Percentiles rank a stretch among this genome's conserved stretches.
These are phyloP conservation scores for Phytophthora sp. DNA, from an alignment of 352 stramenopile genomes.

Conservation along the genomic window DNA sequence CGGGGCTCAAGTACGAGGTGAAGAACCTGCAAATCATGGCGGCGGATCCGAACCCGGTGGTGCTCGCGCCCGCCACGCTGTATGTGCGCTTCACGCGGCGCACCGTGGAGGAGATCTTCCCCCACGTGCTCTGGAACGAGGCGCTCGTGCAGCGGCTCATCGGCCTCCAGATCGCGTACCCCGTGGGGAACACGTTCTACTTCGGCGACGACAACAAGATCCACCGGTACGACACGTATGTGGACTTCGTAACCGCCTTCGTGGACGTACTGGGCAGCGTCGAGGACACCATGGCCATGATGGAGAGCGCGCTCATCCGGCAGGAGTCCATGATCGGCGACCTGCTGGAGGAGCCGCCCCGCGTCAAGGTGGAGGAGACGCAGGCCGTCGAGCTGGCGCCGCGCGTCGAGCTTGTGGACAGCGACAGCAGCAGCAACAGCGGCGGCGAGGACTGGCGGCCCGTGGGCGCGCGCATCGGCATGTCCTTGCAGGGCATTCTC, in stretches of 20 bases:
- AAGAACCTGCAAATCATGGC: slow-evolving; percentile 48
- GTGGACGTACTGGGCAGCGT: slow-evolving; percentile 47
- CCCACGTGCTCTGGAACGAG: slow-evolving; percentile 70
- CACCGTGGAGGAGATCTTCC: slow-evolving; percentile 75
- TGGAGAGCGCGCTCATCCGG: slow-evolving; percentile 61
- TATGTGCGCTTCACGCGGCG: slow-evolving; percentile 61
- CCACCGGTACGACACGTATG: slow-evolving; percentile 60
- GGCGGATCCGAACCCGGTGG: slow-evolving; percentile 41
- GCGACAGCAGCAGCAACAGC: slow-evolving; percentile 14
- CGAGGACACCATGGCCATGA: slow-evolving; percentile 49
- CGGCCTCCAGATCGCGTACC: slow-evolving; percentile 54
- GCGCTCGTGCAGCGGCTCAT: slow-evolving; percentile 70
- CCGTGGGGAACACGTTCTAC: slow-evolving; percentile 66
- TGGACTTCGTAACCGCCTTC: slow-evolving; percentile 64
- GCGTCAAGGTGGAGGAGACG: slow-evolving; percentile 18
- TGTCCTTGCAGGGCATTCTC: slow-evolving; percentile 30
- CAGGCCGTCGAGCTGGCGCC: background rate
- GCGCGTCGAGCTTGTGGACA: slow-evolving; percentile 19
- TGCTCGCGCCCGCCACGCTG: slow-evolving; percentile 51
- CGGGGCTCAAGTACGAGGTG: slow-evolving; percentile 56
- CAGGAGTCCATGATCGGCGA: slow-evolving; percentile 65
- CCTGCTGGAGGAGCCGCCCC: slow-evolving; percentile 32
- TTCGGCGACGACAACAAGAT: slow-evolving; percentile 63
- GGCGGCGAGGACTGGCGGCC: slow-evolving; percentile 1
- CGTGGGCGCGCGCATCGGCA: slow-evolving; percentile 17